phyloP scores from a whole-genome alignment of 202 grass and related monocot species.

The Bolboschoenoplectus hybrid region DNA sequence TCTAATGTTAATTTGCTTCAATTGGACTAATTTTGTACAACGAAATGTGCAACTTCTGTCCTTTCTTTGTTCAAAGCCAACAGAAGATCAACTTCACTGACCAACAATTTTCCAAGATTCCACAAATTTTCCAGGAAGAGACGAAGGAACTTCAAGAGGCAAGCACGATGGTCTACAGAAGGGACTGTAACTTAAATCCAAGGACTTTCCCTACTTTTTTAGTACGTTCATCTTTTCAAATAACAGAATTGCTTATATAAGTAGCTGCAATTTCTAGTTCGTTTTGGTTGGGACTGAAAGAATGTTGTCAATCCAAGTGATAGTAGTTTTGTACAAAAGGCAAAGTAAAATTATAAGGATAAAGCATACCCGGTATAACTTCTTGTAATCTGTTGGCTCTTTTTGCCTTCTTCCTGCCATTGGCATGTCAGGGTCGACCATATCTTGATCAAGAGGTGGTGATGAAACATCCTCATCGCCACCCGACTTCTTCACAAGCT shows the following conservation, averaged over 20 bases:
- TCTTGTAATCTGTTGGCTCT: slow-evolving; percentile 82
- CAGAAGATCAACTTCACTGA: background rate
- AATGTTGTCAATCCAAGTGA: background rate
- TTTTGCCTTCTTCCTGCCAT: slow-evolving; percentile 57
- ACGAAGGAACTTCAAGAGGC: background rate
- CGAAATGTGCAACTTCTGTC: background rate
- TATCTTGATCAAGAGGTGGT: slow-evolving; percentile 46
- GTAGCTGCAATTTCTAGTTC: background rate
- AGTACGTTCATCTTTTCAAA: background rate
- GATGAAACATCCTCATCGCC: slow-evolving; percentile 45
- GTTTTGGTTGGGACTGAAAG: background rate
- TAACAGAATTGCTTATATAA: background rate
- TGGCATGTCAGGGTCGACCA: slow-evolving; percentile 37
- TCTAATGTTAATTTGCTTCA: background rate
- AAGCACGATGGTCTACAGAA: background rate
- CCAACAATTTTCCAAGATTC: background rate
- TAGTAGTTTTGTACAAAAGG: slow-evolving; percentile 38
- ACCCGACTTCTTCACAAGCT: slow-evolving; percentile 64
- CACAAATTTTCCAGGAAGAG: background rate
- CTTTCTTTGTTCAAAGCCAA: slow-evolving; percentile 2
- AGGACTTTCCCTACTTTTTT: background rate
- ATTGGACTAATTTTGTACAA: background rate
- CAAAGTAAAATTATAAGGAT: slow-evolving; percentile 21
- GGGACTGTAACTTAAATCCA: background rate
- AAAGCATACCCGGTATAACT: slow-evolving; percentile 76